phyloP scores from a whole-genome alignment of 768 basidiomycete genomes.

The Strobilomyces dryophilus region DNA sequence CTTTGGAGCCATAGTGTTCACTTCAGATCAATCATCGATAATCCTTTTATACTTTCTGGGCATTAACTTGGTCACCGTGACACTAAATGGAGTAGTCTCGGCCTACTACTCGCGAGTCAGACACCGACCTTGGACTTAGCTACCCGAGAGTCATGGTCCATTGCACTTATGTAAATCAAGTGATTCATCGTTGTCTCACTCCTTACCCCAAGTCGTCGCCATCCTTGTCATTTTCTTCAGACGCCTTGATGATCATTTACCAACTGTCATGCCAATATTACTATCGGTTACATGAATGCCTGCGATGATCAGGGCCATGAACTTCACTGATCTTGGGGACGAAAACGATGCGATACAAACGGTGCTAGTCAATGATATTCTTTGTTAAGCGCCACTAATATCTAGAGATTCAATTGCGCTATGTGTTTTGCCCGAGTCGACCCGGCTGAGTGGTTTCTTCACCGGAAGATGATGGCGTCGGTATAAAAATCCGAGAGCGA shows the following conservation, averaged over 20 bases:
- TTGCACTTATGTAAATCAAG: no score
- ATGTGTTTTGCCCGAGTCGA: no score
- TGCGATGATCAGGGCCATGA: conserved; percentile 73
- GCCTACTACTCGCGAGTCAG: no score
- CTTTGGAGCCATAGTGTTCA: background rate
- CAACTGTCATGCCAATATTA: conserved; percentile 62
- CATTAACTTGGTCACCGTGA: no score
- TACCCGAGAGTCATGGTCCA: no score
- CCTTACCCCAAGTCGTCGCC: no score
- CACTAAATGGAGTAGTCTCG: no score
- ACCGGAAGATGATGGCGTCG: conserved; percentile 27
- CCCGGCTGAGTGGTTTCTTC: background rate
- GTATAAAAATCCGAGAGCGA: conserved; percentile 42
- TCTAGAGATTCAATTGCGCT: conserved; percentile 56
- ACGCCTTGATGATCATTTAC: no score
- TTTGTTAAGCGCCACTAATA: conserved; percentile 1
- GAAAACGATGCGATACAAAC: conserved; percentile 12
- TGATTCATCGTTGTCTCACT: no score
- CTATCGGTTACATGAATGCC: conserved; percentile 67
- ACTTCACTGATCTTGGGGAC: conserved; percentile 47
- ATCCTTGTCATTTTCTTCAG: no score
- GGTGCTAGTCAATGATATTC: conserved; percentile 4
- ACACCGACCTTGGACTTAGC: no score
- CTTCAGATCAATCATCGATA: background rate
- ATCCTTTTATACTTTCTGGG: background rate